Evolutionary conservation across 306 rosid genomes (phyloP).

Genomic region (Morella rubra): DNA sequence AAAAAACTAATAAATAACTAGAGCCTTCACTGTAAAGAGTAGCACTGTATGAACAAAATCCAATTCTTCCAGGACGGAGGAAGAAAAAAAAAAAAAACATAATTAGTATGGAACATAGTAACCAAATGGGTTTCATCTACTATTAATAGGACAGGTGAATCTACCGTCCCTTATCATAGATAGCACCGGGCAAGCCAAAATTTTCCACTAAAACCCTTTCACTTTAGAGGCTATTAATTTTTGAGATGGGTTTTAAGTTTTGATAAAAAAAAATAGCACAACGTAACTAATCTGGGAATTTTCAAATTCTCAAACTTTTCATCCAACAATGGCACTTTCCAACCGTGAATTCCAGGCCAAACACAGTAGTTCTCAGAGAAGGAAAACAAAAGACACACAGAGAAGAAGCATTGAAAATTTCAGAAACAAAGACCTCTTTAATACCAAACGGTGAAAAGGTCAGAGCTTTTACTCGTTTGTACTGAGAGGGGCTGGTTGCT

Average conservation of each 20-base stretch:
- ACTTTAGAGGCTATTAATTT: neutral
- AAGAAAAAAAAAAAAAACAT: neutral
- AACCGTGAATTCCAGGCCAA: neutral
- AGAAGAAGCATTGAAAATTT: neutral
- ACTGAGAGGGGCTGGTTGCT: constrained; percentile 5
- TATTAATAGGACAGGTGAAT: too few relatives aligned
- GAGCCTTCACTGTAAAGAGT: neutral
- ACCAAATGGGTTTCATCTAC: neutral
- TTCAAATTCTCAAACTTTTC: neutral
- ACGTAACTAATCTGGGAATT: neutral
- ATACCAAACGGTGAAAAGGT: constrained; percentile 4
- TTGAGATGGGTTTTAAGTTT: neutral
- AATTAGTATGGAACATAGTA: neutral
- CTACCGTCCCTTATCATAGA: too few relatives aligned
- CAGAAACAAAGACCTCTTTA: neutral
- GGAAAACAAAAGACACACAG: neutral
- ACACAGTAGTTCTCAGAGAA: neutral
- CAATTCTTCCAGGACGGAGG: neutral
- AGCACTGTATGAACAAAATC: neutral
- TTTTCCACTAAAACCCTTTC: neutral
- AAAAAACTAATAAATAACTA: neutral
- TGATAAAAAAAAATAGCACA: neutral
- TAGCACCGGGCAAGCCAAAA: too few relatives aligned
- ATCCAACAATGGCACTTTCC: constrained; percentile 9
- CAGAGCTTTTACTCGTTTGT: constrained; percentile 34